Evolutionary conservation across 2,329 filamentous ascomycete genomes (phyloP), one percentile per base, ranked within the genome.

Genomic region (Claviceps capensis): DNA sequence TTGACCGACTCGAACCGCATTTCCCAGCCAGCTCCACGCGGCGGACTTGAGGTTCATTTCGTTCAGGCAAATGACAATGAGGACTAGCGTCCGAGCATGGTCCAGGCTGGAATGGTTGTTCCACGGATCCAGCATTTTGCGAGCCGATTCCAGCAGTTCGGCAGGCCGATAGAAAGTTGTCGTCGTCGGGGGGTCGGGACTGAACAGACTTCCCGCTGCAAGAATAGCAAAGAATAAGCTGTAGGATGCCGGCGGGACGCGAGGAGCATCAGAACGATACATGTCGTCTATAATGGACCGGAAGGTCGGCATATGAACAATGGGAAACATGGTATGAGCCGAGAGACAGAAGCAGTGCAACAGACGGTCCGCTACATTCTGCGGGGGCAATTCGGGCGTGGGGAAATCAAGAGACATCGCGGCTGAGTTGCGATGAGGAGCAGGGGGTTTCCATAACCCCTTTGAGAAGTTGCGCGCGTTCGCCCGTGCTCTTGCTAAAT

Each of bases 281-380:
- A 95, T 73, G 8, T 81, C 76, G 52, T 95, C 87, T 55, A 91
- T 85, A 49, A 85, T 79, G 47, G 78, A 75, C 60, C 84, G 75
- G 60, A 97, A 94, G 0, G 79, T 85, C 2, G 88, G 86, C 86
- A 90, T 94, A 65, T 97, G 88, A 9, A 97, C 62, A 44, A 95
- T 82, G 0, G 93, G 93, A 58, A 90, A 84, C 65, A 87, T 83
- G 36, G 82, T 78, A 64, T 97, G 91, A 23, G 88, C 74, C 6
- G 84, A 85, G 41, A 77, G 74, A 59, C 86, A 85, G 66, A 95
- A 98, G 40, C 84, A 77, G 37, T 79, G 76, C 36, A 96, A 69
- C 2, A 96, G 73, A 57, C 79, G 79, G 56, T 95, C 88, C 30
- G 83, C 81, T 22, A 82, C 67, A 30, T 80, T 71, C 57, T 82